phyloP scores from a whole-genome alignment of 2,329 filamentous ascomycete species.

The Aaosphaeria arxii region DNA sequence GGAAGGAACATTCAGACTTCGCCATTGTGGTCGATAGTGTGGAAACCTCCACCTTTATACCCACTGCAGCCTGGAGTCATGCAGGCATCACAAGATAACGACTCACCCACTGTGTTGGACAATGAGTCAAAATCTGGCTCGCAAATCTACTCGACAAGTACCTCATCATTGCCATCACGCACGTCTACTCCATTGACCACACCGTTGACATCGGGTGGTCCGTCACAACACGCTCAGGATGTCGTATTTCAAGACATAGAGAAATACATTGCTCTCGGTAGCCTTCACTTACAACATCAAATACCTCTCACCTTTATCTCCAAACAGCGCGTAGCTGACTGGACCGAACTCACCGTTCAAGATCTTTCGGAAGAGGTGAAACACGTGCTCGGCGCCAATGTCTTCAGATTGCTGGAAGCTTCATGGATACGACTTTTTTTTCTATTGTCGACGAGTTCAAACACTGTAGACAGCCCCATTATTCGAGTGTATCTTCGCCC shows the following conservation, averaged over 20 bases:
- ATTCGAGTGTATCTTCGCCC: constrained; percentile 63
- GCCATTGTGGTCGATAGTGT: too few species aligned
- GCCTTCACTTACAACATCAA: constrained; percentile 20
- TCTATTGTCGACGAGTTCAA: constrained; percentile 1
- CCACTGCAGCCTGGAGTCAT: too few species aligned
- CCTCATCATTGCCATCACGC: background rate
- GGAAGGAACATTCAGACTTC: too few species aligned
- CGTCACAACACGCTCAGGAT: constrained; percentile 4
- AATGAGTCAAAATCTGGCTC: too few species aligned
- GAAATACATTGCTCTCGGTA: constrained; percentile 35
- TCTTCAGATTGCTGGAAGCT: constrained; percentile 27
- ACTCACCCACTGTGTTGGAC: too few species aligned
- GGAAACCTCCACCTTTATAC: too few species aligned
- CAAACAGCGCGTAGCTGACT: constrained; percentile 6
- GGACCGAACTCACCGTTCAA: constrained; percentile 21
- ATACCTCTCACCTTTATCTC: background rate
- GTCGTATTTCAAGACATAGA: constrained; percentile 14
- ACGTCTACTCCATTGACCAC: constrained; percentile 8
- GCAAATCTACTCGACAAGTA: too few species aligned
- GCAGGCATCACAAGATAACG: too few species aligned
- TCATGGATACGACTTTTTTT: constrained; percentile 33
- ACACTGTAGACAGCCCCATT: constrained; percentile 5
- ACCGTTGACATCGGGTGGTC: constrained; percentile 9
- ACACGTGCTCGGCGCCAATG: constrained; percentile 19
- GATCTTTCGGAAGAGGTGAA: constrained; percentile 19